These are phyloP conservation scores for Monosporascus ibericus DNA, from an alignment of 2,329 filamentous ascomycete species.

Conservation along the genomic window DNA sequence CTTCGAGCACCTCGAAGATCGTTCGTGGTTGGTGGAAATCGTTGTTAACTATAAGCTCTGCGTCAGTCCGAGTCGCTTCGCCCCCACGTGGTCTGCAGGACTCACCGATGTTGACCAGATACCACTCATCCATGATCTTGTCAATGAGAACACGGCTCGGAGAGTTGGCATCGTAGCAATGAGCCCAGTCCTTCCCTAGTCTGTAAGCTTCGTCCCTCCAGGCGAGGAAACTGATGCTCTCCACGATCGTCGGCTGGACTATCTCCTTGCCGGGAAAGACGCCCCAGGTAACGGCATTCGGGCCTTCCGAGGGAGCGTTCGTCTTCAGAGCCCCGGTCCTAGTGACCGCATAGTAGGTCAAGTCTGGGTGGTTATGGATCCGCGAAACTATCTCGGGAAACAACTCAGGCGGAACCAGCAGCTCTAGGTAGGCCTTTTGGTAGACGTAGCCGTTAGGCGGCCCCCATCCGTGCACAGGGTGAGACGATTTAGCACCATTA, in stretches of 20 bases:
- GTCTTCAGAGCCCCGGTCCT: constrained; percentile 75
- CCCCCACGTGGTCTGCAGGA: constrained; percentile 3
- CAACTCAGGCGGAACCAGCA: constrained; percentile 76
- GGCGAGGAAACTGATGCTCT: constrained; percentile 93
- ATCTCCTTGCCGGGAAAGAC: constrained; percentile 99
- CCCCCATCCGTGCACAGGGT: constrained; percentile 89
- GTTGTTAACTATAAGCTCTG: constrained; percentile 70
- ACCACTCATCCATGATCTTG: constrained; percentile 83
- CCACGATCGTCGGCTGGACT: constrained; percentile 99
- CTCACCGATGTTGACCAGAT: constrained; percentile 89
- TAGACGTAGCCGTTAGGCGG: constrained; percentile 94
- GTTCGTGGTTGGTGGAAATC: constrained; percentile 83
- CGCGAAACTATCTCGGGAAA: constrained; percentile 71
- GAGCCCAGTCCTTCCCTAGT: constrained; percentile 87
- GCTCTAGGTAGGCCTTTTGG: constrained; percentile 94
- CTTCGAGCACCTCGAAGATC: constrained; percentile 83
- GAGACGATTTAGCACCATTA: constrained; percentile 79
- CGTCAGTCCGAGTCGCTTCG: constrained; percentile 4
- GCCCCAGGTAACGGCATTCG: constrained; percentile 98
- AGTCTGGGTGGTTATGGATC: constrained; percentile 69
- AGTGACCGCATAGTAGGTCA: constrained; percentile 93
- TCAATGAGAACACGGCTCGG: constrained; percentile 76
- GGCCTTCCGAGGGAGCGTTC: constrained; percentile 78
- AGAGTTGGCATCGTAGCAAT: constrained; percentile 73
- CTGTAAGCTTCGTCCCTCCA: constrained; percentile 98